A percentile compares a stretch with the other conserved stretches of the same genome.
Conservation (phyloP, 2,329 filamentous ascomycete species). For the Sclerotiophoma versabilis region DNA sequence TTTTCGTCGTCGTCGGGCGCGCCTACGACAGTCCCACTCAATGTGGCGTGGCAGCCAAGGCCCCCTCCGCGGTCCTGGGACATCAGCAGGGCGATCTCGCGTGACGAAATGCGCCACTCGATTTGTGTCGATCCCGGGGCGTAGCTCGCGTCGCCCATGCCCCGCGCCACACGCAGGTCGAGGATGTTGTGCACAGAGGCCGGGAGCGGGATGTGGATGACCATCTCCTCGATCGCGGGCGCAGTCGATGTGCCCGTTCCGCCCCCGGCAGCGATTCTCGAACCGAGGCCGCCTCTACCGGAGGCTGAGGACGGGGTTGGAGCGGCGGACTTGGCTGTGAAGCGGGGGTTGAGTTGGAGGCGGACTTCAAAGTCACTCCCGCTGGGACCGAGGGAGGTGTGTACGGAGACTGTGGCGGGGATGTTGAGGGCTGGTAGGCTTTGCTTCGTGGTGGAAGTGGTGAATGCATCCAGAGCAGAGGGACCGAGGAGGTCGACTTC, state of each 20-base stretch:
- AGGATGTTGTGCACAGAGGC: constrained; percentile 79
- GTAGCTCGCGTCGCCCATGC: constrained; percentile 82
- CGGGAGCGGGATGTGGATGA: constrained; percentile 80
- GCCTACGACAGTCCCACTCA: constrained; percentile 83
- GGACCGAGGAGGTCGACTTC: constrained; percentile 89
- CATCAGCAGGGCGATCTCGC: constrained; percentile 67
- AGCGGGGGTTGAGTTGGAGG: constrained; percentile 68
- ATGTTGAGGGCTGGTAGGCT: constrained; percentile 69
- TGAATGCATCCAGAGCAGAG: constrained; percentile 54
- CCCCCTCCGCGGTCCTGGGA: constrained; percentile 51
- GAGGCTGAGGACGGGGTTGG: constrained; percentile 48
- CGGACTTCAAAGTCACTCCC: constrained; percentile 91
- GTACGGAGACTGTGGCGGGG: constrained; percentile 82
- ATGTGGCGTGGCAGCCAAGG: constrained; percentile 71
- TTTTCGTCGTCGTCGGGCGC: constrained; percentile 54
- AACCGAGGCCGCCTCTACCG: constrained; percentile 26
- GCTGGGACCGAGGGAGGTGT: constrained; percentile 74
- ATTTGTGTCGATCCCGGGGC: constrained; percentile 73
- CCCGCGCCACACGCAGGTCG: constrained; percentile 80
- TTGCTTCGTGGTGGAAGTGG: constrained; percentile 31
- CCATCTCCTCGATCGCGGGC: constrained; percentile 73
- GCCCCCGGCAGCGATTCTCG: background rate
- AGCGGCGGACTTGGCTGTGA: constrained; percentile 47
- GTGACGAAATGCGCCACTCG: constrained; percentile 83
- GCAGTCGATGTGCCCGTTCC: constrained; percentile 41